Conservation (phyloP, 129 eudicot species). For the Pulicaria dysenterica region DNA sequence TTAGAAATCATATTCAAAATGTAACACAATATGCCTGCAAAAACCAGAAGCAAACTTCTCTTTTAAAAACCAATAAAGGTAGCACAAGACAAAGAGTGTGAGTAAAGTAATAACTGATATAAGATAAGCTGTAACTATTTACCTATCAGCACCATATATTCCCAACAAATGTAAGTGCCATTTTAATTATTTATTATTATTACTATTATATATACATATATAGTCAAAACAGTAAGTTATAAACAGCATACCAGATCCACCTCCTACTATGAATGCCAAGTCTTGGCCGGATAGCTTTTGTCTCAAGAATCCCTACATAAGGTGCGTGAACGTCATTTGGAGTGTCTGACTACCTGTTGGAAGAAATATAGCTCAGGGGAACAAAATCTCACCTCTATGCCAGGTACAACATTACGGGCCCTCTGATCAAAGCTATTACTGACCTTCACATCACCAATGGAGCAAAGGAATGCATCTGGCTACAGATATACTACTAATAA, state of each 20-base stretch:
- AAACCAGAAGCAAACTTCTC: background rate
- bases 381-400: slow-evolving; percentile 68
- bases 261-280: slow-evolving; percentile 86
- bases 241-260: slow-evolving; percentile 84
- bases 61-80: background rate
- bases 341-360: background rate
- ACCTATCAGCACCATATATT: background rate
- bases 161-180: too few relatives aligned
- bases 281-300: slow-evolving; percentile 97
- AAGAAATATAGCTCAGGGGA: background rate
- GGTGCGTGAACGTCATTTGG: slow-evolving; percentile 25
- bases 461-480: slow-evolving; percentile 99
- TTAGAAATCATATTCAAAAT: background rate
- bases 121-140: background rate
- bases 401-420: slow-evolving; percentile 78
- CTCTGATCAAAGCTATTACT: slow-evolving; percentile 77
- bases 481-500: slow-evolving; percentile 47
- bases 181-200: too few relatives aligned
- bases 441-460: slow-evolving; percentile 92
- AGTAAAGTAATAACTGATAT: background rate
- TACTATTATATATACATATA: too few relatives aligned
- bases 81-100: background rate
- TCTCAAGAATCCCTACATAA: slow-evolving; percentile 80
- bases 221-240: background rate
- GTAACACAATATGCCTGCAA: background rate